Percentiles rank a stretch among this genome's conserved stretches.
Evolutionary conservation across 352 stramenopile genomes (phyloP).

Genomic region (Pythium oligandrum): DNA sequence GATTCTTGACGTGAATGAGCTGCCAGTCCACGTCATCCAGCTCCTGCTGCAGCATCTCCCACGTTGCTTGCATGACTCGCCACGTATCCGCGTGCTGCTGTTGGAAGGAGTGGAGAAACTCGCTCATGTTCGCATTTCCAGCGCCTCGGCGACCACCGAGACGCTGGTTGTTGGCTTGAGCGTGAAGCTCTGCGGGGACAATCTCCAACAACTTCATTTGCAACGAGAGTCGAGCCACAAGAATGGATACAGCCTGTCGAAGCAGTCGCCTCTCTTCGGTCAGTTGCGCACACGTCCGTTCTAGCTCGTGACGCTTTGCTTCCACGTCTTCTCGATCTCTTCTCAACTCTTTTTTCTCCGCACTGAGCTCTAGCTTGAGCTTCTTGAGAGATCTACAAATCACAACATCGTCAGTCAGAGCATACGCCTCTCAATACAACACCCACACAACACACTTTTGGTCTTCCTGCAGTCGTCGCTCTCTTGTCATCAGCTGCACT

Average conservation of each 20-base stretch:
- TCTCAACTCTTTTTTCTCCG: slow-evolving; percentile 30
- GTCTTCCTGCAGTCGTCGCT: slow-evolving; percentile 36
- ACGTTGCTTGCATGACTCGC: slow-evolving; percentile 35
- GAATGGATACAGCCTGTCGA: slow-evolving; percentile 32
- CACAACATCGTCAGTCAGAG: background rate
- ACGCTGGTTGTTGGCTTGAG: background rate
- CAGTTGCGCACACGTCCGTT: slow-evolving; percentile 3
- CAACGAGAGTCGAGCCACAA: slow-evolving; percentile 35
- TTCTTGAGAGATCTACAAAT: slow-evolving; percentile 34
- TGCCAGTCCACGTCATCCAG: slow-evolving; percentile 65
- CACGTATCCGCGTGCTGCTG: slow-evolving; percentile 32
- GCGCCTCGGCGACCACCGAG: background rate
- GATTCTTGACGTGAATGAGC: slow-evolving; percentile 47
- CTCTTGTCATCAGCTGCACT: slow-evolving; percentile 22
- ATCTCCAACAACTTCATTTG: slow-evolving; percentile 46
- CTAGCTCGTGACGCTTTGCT: background rate
- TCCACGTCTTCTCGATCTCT: slow-evolving; percentile 12
- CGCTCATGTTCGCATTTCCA: slow-evolving; percentile 8
- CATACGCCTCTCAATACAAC: background rate
- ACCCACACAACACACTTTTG: slow-evolving; percentile 32
- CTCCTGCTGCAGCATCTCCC: slow-evolving; percentile 36
- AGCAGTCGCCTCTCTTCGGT: slow-evolving; percentile 42
- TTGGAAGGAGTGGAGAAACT: slow-evolving; percentile 25
- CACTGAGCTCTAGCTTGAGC: slow-evolving; percentile 26
- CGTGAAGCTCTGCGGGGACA: slow-evolving; percentile 11